Conservation (phyloP, 2,329 filamentous ascomycete genomes). For the Fusarium transvaalense region DNA sequence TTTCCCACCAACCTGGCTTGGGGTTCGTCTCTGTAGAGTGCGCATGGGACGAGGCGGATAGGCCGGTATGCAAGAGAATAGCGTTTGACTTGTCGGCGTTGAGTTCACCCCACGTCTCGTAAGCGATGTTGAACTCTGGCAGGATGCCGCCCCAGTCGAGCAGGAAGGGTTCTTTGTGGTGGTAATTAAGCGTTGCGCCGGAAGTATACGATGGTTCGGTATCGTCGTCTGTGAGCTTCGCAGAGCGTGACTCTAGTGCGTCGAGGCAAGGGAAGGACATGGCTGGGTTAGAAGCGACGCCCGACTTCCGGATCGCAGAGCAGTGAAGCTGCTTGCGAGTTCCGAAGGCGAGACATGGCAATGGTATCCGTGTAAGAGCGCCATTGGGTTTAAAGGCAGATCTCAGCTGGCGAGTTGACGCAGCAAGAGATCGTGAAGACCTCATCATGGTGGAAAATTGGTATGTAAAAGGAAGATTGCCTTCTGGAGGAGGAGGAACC, state of each 20-base stretch:
- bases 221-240: conserved; percentile 75
- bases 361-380: conserved; percentile 6
- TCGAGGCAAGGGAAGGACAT: conserved; percentile 93
- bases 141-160: conserved; percentile 97
- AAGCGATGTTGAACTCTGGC: conserved; percentile 88
- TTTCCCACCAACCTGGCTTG: conserved; percentile 98
- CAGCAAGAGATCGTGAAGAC: conserved; percentile 39
- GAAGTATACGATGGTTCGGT: conserved; percentile 96
- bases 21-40: conserved; percentile 90
- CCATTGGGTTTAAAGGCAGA: conserved; percentile 7
- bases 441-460: conserved; percentile 41
- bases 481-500: not conserved
- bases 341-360: conserved; percentile 12
- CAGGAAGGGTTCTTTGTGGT: conserved; percentile 78
- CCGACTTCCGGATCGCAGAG: conserved; percentile 43
- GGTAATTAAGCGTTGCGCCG: conserved; percentile 83
- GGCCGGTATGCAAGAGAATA: conserved; percentile 91
- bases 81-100: conserved; percentile 87
- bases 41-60: conserved; percentile 97
- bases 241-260: conserved; percentile 82
- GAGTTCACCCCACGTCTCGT: conserved; percentile 90
- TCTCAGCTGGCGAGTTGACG: conserved; percentile 39
- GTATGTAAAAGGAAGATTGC: conserved; percentile 3
- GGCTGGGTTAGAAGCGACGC: conserved; percentile 78
- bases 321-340: conserved; percentile 45